A percentile compares a stretch with the other conserved stretches of the same genome.
Conservation (phyloP, 495 filamentous ascomycete genomes). For the Penicillium chermesinum region DNA sequence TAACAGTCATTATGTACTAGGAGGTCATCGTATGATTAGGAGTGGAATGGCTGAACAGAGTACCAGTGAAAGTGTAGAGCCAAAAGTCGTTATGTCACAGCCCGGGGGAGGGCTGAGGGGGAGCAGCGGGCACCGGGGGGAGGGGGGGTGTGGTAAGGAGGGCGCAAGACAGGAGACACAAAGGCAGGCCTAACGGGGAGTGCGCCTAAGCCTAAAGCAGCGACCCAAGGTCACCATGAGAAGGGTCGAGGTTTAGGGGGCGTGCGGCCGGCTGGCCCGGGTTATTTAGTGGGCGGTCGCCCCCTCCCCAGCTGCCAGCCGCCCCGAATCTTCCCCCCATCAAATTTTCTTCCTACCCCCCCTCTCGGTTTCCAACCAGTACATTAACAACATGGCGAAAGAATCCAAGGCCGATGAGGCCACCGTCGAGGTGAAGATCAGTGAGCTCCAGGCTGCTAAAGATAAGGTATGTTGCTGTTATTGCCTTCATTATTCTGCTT, state of each 20-base stretch:
- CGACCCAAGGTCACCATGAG: conserved; percentile 2
- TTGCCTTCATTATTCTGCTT: conserved; percentile 3
- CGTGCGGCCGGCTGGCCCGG: not conserved
- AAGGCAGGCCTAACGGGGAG: too few species aligned
- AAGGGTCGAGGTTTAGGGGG: conserved; percentile 8
- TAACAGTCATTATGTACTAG: too few species aligned
- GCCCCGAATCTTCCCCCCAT: conserved; percentile 12
- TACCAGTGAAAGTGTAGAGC: too few species aligned
- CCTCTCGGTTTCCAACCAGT: not conserved
- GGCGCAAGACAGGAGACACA: not conserved
- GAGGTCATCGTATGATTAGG: too few species aligned
- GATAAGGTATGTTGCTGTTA: conserved; percentile 52
- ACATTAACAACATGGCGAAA: not conserved
- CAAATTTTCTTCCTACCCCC: conserved; percentile 16
- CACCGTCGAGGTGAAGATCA: conserved; percentile 47
- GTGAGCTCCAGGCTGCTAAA: conserved; percentile 58
- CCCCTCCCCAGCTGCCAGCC: conserved; percentile 5
- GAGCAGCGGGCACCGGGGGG: not conserved
- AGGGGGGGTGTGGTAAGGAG: not conserved
- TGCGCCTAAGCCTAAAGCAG: conserved; percentile 28
- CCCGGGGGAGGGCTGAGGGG: not conserved
- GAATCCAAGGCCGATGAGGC: conserved; percentile 10
- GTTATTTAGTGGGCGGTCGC: conserved; percentile 24
- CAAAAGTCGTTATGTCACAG: too few species aligned
- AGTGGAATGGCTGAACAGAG: too few species aligned